Evolutionary conservation across 805 yeast genomes (phyloP).

Genomic region (Nakazawaea anatomiae): DNA sequence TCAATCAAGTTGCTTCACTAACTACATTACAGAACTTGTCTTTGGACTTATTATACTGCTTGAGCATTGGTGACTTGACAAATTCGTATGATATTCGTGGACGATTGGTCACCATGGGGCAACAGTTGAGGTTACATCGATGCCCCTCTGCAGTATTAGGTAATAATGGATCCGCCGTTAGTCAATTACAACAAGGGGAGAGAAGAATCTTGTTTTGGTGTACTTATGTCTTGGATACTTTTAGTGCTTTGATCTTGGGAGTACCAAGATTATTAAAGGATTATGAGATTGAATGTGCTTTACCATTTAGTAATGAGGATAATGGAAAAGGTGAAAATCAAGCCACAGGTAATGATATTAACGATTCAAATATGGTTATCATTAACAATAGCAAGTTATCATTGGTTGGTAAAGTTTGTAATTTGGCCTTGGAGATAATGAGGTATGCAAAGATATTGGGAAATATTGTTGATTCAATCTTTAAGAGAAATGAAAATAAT

Average conservation of each 20-base stretch:
- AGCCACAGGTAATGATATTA: slow-evolving; percentile 25
- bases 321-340: not conserved
- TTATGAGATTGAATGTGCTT: slow-evolving; percentile 78
- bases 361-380: slow-evolving; percentile 47
- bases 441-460: slow-evolving; percentile 71
- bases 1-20: slow-evolving; percentile 55
- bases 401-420: slow-evolving; percentile 65
- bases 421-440: slow-evolving; percentile 58
- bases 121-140: slow-evolving; percentile 76
- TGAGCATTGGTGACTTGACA: slow-evolving; percentile 66
- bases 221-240: slow-evolving; percentile 68
- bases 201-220: slow-evolving; percentile 84
- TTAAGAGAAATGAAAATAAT: slow-evolving; percentile 42
- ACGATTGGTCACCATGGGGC: slow-evolving; percentile 73
- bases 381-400: slow-evolving; percentile 54
- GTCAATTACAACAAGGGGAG: slow-evolving; percentile 72
- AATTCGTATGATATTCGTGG: slow-evolving; percentile 76
- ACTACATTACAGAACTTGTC: slow-evolving; percentile 66
- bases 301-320: slow-evolving; percentile 58
- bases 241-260: slow-evolving; percentile 71
- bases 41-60: slow-evolving; percentile 63
- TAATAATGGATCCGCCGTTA: slow-evolving; percentile 57
- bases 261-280: slow-evolving; percentile 78
- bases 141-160: slow-evolving; percentile 80
- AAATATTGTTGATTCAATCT: slow-evolving; percentile 62